Percentiles rank a stretch among this genome's conserved stretches.
These are phyloP conservation scores for Tricholoma terreum DNA, from an alignment of 768 basidiomycete species.

Conservation along the genomic window DNA sequence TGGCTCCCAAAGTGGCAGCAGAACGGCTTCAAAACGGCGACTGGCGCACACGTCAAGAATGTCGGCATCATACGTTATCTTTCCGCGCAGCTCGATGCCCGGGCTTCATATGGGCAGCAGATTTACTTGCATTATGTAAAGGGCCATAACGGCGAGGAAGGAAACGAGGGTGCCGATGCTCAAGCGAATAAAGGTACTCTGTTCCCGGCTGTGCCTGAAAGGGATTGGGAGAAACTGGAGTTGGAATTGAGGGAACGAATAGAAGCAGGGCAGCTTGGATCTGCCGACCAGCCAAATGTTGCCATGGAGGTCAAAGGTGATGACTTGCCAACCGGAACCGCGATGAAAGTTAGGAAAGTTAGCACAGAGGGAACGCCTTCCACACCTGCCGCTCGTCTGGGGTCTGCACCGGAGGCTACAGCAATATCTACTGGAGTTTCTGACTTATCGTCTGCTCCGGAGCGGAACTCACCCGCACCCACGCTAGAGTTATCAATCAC, in stretches of 20 bases:
- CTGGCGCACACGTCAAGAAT: slow-evolving; percentile 69
- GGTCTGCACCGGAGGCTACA: background rate
- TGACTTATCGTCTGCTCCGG: background rate
- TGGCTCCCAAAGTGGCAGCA: slow-evolving; percentile 71
- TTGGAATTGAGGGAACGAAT: slow-evolving; percentile 10
- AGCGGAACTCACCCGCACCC: background rate
- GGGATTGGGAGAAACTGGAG: slow-evolving; percentile 54
- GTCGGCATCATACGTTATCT: slow-evolving; percentile 67
- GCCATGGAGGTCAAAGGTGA: slow-evolving; percentile 3
- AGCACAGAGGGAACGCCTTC: slow-evolving; percentile 8
- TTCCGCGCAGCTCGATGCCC: slow-evolving; percentile 53
- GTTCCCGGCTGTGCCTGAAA: slow-evolving; percentile 40
- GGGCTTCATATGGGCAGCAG: slow-evolving; percentile 47
- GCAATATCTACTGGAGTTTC: background rate
- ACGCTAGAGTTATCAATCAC: background rate
- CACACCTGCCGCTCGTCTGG: background rate
- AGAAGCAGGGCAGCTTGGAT: slow-evolving; percentile 3
- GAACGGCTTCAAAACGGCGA: slow-evolving; percentile 47
- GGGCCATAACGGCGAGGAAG: slow-evolving; percentile 72
- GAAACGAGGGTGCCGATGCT: slow-evolving; percentile 86
- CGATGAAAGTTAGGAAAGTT: slow-evolving; percentile 13
- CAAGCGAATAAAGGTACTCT: slow-evolving; percentile 61
- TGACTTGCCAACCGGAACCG: background rate
- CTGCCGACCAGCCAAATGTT: background rate
- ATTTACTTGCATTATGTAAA: slow-evolving; percentile 70